Evolutionary conservation across 306 rosid genomes (phyloP).

Genomic region (Citrullus colocynthis): DNA sequence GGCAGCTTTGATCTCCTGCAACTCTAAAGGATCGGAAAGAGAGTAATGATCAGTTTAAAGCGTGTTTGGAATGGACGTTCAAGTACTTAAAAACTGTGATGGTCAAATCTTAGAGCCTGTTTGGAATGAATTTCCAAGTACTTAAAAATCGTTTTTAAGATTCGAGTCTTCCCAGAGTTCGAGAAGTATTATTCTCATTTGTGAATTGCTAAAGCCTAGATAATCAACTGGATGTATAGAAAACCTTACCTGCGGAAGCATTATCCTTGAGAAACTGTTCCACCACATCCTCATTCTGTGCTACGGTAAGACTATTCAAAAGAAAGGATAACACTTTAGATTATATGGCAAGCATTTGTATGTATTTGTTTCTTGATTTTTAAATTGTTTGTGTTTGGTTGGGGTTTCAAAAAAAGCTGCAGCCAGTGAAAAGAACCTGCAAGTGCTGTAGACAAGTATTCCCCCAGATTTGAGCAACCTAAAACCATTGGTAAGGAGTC

Average conservation of each 20-base stretch:
- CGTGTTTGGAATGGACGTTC: too few relatives aligned
- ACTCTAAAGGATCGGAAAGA: conserved; percentile 21
- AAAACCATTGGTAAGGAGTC: conserved; percentile 78
- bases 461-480: conserved; percentile 71
- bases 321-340: conserved; percentile 7
- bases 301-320: conserved; percentile 51
- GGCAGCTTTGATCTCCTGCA: conserved; percentile 50
- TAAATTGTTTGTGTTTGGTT: neutral
- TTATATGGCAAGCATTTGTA: neutral
- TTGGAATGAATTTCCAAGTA: neutral
- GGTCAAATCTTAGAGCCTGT: neutral
- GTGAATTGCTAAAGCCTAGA: neutral
- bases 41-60: neutral
- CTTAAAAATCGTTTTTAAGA: neutral
- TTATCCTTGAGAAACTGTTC: conserved; percentile 69
- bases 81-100: too few relatives aligned
- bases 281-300: conserved; percentile 82
- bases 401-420: neutral
- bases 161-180: neutral
- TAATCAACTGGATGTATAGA: neutral
- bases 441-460: conserved; percentile 78
- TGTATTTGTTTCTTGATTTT: neutral
- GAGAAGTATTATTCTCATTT: neutral
- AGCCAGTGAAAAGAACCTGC: conserved; percentile 48
- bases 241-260: conserved; percentile 46